phyloP scores from a whole-genome alignment of 768 basidiomycete species.

The Cyclocybe aegerita region DNA sequence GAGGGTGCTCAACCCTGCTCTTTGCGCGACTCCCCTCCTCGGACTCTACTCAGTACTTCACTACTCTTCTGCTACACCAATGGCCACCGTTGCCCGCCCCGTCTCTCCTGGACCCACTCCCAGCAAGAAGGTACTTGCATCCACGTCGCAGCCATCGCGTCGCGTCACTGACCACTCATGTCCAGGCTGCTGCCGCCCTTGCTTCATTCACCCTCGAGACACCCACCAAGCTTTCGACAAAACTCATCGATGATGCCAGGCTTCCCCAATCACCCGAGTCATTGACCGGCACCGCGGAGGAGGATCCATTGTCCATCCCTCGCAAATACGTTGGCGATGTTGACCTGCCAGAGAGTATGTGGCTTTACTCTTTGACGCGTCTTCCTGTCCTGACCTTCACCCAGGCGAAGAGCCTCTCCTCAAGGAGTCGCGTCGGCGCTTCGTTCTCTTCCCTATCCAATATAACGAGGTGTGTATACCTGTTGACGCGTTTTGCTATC shows the following conservation, averaged over 20 bases:
- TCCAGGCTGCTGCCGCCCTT: conserved; percentile 43
- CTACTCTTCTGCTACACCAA: conserved; percentile 16
- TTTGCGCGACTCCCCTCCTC: conserved; percentile 11
- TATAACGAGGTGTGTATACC: conserved; percentile 72
- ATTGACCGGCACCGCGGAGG: conserved; percentile 31
- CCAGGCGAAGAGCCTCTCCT: conserved; percentile 84
- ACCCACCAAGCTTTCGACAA: conserved; percentile 31
- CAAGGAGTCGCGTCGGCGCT: conserved; percentile 76
- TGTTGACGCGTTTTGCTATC: conserved; percentile 1
- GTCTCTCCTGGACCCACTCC: conserved; percentile 40
- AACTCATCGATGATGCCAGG: conserved; percentile 33
- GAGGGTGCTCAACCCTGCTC: conserved; percentile 4
- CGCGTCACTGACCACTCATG: conserved; percentile 2
- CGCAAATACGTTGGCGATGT: conserved; percentile 71
- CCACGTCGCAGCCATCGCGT: conserved; percentile 4
- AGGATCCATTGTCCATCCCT: conserved; percentile 18
- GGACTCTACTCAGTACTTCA: background rate
- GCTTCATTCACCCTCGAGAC: conserved; percentile 43
- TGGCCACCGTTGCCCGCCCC: conserved; percentile 29
- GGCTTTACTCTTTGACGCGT: background rate
- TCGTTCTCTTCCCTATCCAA: conserved; percentile 94
- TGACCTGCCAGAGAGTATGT: conserved; percentile 61
- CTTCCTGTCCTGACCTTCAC: conserved; percentile 18
- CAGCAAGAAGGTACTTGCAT: conserved; percentile 46
- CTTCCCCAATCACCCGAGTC: conserved; percentile 34